Percentiles rank a stretch among this genome's conserved stretches.
Evolutionary conservation across 1,139 yeast genomes (phyloP).

Genomic region (Blastobotrys elegans): DNA sequence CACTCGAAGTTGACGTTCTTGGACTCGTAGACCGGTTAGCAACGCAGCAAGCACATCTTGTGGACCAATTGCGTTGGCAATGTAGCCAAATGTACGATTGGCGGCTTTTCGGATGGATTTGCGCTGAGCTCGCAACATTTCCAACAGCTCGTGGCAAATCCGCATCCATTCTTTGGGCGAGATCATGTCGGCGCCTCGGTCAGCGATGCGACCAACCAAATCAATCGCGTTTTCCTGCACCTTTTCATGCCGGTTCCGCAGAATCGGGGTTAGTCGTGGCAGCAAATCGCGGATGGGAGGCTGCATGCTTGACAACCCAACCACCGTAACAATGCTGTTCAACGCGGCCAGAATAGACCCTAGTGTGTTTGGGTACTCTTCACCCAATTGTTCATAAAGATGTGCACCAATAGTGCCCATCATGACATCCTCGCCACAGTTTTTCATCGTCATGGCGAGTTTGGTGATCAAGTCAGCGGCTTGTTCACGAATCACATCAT

Average conservation of each 20-base stretch:
- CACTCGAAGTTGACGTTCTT: constrained; percentile 93
- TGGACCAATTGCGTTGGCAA: constrained; percentile 93
- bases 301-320: constrained; percentile 56
- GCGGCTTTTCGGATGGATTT: constrained; percentile 81
- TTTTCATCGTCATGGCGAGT: constrained; percentile 61
- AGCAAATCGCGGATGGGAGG: constrained; percentile 83
- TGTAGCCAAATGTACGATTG: constrained; percentile 84
- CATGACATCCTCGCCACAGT: constrained; percentile 61
- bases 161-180: constrained; percentile 98
- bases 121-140: constrained; percentile 80
- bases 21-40: constrained; percentile 79
- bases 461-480: constrained; percentile 73
- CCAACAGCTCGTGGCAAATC: constrained; percentile 84
- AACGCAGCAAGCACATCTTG: constrained; percentile 87
- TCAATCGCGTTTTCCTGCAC: constrained; percentile 85
- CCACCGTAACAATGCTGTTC: constrained; percentile 45
- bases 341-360: constrained; percentile 80
- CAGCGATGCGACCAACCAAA: constrained; percentile 79
- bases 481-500: constrained; percentile 73
- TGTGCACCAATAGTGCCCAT: constrained; percentile 67
- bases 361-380: constrained; percentile 88
- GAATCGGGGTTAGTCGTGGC: constrained; percentile 86
- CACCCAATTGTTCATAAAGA: constrained; percentile 88
- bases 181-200: constrained; percentile 76
- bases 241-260: constrained; percentile 83